These are phyloP conservation scores for Candida silvicultrix DNA, from an alignment of 805 yeast genomes.

Conservation along the genomic window DNA sequence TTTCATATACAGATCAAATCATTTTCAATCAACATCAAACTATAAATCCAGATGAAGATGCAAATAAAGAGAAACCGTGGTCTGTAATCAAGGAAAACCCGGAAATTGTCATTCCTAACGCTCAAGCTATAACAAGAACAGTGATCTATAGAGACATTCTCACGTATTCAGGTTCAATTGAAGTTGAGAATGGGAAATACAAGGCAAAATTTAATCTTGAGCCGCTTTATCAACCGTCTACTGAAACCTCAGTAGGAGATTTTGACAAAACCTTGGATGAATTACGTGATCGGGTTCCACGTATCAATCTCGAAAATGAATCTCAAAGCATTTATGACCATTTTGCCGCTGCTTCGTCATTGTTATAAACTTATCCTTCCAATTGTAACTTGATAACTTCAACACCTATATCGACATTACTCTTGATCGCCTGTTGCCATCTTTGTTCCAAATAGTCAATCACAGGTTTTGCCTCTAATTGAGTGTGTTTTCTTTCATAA, in stretches of 20 bases:
- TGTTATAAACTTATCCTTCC: neutral
- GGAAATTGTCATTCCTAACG: neutral
- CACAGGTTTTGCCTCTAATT: constrained; percentile 37
- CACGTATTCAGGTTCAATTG: neutral
- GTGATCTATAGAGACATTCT: neutral
- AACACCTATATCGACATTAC: constrained; percentile 30
- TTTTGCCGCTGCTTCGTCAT: neutral
- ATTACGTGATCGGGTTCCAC: neutral
- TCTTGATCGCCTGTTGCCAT: constrained; percentile 38
- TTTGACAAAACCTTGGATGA: neutral
- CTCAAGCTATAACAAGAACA: neutral
- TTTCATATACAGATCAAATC: neutral
- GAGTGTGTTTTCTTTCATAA: constrained; percentile 34
- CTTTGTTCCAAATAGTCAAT: constrained; percentile 37
- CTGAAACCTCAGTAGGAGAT: neutral
- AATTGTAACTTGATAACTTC: constrained; percentile 20
- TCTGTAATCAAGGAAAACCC: too few relatives aligned
- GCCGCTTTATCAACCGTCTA: neutral
- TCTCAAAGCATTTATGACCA: neutral
- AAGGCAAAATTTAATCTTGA: neutral
- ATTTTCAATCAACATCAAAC: neutral
- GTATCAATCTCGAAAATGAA: neutral
- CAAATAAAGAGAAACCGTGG: neutral
- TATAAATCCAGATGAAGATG: neutral
- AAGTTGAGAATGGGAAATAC: neutral